phyloP scores from a whole-genome alignment of 345 rosid genomes.

The Xanthoceras sorbifolium region DNA sequence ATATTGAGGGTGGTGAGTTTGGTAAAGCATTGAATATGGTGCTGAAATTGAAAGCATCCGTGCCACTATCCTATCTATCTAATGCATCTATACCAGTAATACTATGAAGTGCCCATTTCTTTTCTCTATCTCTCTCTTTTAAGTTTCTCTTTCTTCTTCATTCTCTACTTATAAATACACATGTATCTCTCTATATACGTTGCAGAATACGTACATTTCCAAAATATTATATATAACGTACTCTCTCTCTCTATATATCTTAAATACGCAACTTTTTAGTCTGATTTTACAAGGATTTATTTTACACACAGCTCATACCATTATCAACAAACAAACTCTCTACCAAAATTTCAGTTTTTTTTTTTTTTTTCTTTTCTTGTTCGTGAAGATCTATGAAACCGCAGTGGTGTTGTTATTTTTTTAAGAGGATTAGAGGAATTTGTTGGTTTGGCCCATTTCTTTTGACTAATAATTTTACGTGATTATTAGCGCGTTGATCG shows the following conservation, averaged over 20 bases:
- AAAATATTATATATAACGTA: no score
- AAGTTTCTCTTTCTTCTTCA: not conserved
- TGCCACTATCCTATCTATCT: constrained; percentile 5
- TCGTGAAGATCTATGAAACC: constrained; percentile 36
- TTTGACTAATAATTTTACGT: constrained; percentile 32
- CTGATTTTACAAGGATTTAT: no score
- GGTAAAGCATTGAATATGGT: constrained; percentile 72
- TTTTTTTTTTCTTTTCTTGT: not conserved
- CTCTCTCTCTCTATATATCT: no score
- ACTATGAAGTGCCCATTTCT: constrained; percentile 37
- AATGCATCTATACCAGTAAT: not conserved
- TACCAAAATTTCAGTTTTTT: no score
- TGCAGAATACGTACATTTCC: no score
- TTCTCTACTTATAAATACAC: not conserved
- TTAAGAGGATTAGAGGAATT: constrained; percentile 11
- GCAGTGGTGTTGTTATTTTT: constrained; percentile 24
- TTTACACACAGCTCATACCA: no score
- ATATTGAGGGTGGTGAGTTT: constrained; percentile 47
- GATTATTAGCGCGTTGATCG: constrained; percentile 23
- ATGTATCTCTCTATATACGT: not conserved
- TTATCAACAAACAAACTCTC: no score
- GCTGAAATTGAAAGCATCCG: constrained; percentile 34
- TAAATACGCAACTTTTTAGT: no score
- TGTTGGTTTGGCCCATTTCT: constrained; percentile 17
- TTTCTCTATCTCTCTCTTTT: constrained; percentile 21